Percentiles rank a stretch among this genome's conserved stretches.
phyloP scores from a whole-genome alignment of 768 basidiomycete species.

The Amylocystis lapponica region DNA sequence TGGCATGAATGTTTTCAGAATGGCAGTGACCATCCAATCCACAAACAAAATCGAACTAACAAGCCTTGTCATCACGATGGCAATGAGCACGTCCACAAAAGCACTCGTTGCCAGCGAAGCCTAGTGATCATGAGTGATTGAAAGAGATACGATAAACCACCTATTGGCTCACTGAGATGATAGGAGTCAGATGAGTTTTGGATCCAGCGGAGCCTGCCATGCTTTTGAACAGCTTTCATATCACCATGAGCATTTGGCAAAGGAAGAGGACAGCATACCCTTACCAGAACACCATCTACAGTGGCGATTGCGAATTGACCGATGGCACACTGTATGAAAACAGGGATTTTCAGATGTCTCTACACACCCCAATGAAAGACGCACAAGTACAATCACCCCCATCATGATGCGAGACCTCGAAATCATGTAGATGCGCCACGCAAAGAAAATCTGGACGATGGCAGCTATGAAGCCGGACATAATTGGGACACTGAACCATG shows the following conservation, averaged over 20 bases:
- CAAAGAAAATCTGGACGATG: conserved; percentile 7
- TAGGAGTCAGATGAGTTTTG: background rate
- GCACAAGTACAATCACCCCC: conserved; percentile 1
- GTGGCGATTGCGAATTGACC: background rate
- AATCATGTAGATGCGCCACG: conserved; percentile 7
- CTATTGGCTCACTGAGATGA: background rate
- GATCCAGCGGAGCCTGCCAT: background rate
- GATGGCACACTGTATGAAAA: background rate
- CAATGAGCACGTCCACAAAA: conserved; percentile 7
- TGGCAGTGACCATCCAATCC: too few species aligned
- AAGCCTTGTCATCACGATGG: conserved; percentile 1
- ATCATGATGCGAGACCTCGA: background rate
- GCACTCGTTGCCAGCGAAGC: background rate
- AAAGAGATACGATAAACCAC: background rate
- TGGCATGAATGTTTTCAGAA: background rate
- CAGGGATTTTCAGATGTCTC: background rate
- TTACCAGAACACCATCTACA: conserved; percentile 3
- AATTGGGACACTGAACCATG: conserved; percentile 2
- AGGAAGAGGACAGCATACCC: background rate
- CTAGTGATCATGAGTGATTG: background rate
- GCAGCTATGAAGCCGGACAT: conserved; percentile 4
- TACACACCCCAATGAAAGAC: background rate
- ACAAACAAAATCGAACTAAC: background rate
- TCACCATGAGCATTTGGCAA: background rate
- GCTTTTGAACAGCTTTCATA: background rate